These are phyloP conservation scores for Mycena vitilis DNA, from an alignment of 768 basidiomycete genomes.

Conservation along the genomic window DNA sequence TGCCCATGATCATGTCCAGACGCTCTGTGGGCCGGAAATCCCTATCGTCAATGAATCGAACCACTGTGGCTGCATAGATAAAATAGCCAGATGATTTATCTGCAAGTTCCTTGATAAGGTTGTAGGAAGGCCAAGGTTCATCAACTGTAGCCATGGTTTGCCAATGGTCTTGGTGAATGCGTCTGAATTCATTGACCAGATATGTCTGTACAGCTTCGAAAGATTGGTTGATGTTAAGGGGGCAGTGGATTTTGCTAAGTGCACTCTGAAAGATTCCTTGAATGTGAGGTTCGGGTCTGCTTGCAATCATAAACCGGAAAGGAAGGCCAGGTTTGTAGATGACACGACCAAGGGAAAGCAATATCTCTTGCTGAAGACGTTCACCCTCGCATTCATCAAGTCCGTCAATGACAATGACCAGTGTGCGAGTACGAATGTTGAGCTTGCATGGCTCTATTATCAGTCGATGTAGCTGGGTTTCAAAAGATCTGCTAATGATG, in stretches of 20 bases:
- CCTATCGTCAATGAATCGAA: conserved; percentile 15
- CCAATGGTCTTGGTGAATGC: conserved; percentile 1
- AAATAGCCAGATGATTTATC: conserved; percentile 20
- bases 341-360: not conserved
- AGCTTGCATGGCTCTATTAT: not conserved
- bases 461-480: not conserved
- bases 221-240: not conserved
- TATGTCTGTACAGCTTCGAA: conserved; percentile 10
- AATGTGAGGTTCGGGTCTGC: conserved; percentile 11
- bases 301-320: conserved; percentile 10
- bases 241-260: not conserved
- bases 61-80: conserved; percentile 14
- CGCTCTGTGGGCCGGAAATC: conserved; percentile 16
- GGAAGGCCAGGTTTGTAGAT: too few species aligned
- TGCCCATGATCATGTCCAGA: conserved; percentile 9
- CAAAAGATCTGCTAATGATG: not conserved
- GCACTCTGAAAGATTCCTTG: not conserved
- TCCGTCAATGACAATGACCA: not conserved
- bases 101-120: not conserved
- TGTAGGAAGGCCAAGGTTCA: not conserved
- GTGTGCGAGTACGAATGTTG: not conserved
- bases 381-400: not conserved
- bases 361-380: not conserved
- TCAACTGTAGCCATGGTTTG: not conserved
- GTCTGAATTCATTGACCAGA: conserved; percentile 5